Percentiles rank a stretch among this genome's conserved stretches.
Conservation (phyloP, 192 early-diverging fungal species). For the Coemansia sp. region DNA sequence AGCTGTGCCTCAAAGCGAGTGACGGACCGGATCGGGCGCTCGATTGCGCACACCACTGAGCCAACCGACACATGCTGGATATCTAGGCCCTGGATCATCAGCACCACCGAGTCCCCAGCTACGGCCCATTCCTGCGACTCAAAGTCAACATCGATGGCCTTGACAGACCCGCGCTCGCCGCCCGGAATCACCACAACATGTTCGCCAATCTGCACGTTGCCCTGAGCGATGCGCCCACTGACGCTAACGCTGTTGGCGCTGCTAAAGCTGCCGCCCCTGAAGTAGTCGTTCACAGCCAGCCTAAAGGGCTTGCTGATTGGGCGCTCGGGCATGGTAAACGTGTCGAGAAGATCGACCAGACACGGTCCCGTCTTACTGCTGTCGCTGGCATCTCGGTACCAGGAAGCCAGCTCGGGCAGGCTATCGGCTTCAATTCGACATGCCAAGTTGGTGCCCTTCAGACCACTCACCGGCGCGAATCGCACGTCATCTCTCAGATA, state of each 20-base stretch:
- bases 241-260: conserved; percentile 72
- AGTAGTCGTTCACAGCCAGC: conserved; percentile 82
- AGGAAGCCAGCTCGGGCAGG: conserved; percentile 44
- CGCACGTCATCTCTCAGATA: conserved; percentile 69
- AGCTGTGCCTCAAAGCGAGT: conserved; percentile 77
- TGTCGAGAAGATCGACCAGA: conserved; percentile 71
- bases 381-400: conserved; percentile 57
- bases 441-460: conserved; percentile 83
- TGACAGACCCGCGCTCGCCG: conserved; percentile 68
- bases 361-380: conserved; percentile 56
- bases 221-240: conserved; percentile 81
- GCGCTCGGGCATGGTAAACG: conserved; percentile 68
- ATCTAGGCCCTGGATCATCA: conserved; percentile 60
- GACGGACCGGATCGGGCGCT: conserved; percentile 70
- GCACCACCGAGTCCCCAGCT: conserved; percentile 84
- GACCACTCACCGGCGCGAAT: conserved; percentile 90
- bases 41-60: conserved; percentile 74
- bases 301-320: conserved; percentile 78
- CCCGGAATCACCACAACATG: conserved; percentile 76
- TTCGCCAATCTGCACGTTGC: conserved; percentile 86
- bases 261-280: conserved; percentile 71
- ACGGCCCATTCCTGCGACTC: conserved; percentile 79
- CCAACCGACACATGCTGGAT: conserved; percentile 59
- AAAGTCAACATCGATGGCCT: conserved; percentile 72
- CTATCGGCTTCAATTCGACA: conserved; percentile 26